These are phyloP conservation scores for Ophiostoma tasmaniense DNA, from an alignment of 2,329 filamentous ascomycete species.

Conservation along the genomic window DNA sequence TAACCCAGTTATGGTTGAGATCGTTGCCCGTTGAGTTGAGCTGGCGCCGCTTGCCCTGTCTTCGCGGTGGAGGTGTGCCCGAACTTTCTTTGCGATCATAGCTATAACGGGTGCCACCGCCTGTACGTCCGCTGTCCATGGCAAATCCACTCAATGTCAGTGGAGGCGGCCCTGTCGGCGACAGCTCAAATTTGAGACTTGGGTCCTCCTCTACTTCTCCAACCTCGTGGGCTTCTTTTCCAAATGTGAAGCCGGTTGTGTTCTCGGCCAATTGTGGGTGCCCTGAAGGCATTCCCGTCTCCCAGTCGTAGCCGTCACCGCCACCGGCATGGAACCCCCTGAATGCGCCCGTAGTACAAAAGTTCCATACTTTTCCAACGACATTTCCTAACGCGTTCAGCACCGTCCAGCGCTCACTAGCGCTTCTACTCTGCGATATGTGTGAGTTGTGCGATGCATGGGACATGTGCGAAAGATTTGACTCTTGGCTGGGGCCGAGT, in stretches of 20 bases:
- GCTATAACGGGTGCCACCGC: background rate
- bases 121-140: background rate
- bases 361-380: constrained; percentile 73
- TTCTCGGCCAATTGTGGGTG: background rate
- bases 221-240: background rate
- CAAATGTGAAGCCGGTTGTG: background rate
- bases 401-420: constrained; percentile 34
- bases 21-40: constrained; percentile 45
- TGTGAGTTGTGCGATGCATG: constrained; percentile 11
- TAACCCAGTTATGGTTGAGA: constrained; percentile 61
- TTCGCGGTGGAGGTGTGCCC: constrained; percentile 27
- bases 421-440: constrained; percentile 11
- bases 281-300: constrained; percentile 25
- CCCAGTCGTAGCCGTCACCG: constrained; percentile 55
- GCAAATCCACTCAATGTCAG: background rate
- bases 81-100: background rate
- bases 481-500: constrained; percentile 37
- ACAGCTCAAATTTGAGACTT: background rate
- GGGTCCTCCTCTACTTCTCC: background rate
- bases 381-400: constrained; percentile 57
- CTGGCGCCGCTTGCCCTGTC: constrained; percentile 45
- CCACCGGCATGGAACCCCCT: constrained; percentile 81
- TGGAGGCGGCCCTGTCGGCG: background rate
- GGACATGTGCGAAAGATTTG: constrained; percentile 11
- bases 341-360: constrained; percentile 68